phyloP scores from a whole-genome alignment of 2,329 filamentous ascomycete species.

The Nemania serpens region DNA sequence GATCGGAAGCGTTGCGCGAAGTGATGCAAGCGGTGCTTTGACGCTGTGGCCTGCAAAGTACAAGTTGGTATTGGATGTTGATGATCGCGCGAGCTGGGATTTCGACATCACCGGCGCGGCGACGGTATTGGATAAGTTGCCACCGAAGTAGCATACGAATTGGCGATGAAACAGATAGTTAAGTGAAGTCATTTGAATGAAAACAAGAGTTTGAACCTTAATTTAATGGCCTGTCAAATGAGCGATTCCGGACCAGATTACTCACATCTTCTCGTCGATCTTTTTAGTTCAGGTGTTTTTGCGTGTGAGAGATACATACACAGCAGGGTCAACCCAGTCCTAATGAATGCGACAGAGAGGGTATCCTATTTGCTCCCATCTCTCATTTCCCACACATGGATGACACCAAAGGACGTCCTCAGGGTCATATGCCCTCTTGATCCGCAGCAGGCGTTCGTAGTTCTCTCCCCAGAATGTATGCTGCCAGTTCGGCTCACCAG shows the following conservation, averaged over 20 bases:
- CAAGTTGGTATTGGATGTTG: constrained; percentile 50
- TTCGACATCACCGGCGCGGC: constrained; percentile 54
- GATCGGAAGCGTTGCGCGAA: constrained; percentile 54
- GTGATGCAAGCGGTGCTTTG: constrained; percentile 54
- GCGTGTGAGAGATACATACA: not conserved
- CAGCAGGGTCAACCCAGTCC: not conserved
- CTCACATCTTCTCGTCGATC: no score
- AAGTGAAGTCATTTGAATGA: not conserved
- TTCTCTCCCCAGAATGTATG: constrained; percentile 51
- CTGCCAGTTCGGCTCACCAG: constrained; percentile 46
- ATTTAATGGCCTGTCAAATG: not conserved
- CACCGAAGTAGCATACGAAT: constrained; percentile 23
- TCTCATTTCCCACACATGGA: constrained; percentile 53
- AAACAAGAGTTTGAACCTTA: not conserved
- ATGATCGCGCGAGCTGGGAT: constrained; percentile 45
- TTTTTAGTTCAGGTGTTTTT: not conserved
- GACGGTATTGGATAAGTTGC: constrained; percentile 46
- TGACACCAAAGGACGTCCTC: constrained; percentile 54
- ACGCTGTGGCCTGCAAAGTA: constrained; percentile 61
- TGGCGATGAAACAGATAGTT: not conserved
- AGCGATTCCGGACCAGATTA: no score
- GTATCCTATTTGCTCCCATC: constrained; percentile 42
- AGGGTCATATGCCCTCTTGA: constrained; percentile 54
- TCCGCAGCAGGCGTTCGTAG: constrained; percentile 48
- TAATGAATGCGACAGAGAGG: constrained; percentile 29